Base-by-base conservation (phyloP, 495 filamentous ascomycete species). In the Amphirosellinia nigrospora region DNA sequence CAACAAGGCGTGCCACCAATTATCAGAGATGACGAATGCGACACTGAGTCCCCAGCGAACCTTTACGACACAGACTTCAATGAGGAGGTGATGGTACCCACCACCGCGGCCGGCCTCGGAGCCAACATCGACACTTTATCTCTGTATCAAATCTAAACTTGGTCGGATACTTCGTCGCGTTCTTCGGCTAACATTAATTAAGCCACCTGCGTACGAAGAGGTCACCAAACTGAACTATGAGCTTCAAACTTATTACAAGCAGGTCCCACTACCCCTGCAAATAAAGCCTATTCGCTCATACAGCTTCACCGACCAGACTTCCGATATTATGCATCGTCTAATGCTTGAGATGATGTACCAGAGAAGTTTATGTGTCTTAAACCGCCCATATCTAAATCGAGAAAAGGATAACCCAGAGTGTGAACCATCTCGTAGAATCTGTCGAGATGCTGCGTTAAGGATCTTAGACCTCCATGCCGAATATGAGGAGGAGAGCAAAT, bases 1-100 rank as follows among this genome's bases (percentile, higher is more conserved):
- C 84, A 87, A 63, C 77, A 83, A 66, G 86, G 86, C 15, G 75
- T 87, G 70, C 86, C 85, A 10, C 77, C 80, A 1, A 79, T 83
- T 43, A 78, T 86, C 45, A 76, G 79, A 1, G 71, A 81, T 13
- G 78, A 81, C 30, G 78, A 82, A 32, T 85, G 79, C 61, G 85
- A 87, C 66, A 85, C 83, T 2, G 75, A 77, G 36, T 68, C 71
- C 16, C 84, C 85, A 5, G 65, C 75, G 10, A 87, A 87, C 66
- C 71, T 84, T 0, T 74, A 75, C 41, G 85, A 87, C 64, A 74
- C 79, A 11, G 85, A 87, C 59, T 83, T 86, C 62, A 77, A 82
- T 52, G 79, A 83, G 45, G 77, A 81, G 38, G 75, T 77, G 23
- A 71, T 75, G 55, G 72, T 70, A 16, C 70, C 84, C 83, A 23